phyloP scores from a whole-genome alignment of 192 early-diverging fungal species.

The Linnemannia hyalina region DNA sequence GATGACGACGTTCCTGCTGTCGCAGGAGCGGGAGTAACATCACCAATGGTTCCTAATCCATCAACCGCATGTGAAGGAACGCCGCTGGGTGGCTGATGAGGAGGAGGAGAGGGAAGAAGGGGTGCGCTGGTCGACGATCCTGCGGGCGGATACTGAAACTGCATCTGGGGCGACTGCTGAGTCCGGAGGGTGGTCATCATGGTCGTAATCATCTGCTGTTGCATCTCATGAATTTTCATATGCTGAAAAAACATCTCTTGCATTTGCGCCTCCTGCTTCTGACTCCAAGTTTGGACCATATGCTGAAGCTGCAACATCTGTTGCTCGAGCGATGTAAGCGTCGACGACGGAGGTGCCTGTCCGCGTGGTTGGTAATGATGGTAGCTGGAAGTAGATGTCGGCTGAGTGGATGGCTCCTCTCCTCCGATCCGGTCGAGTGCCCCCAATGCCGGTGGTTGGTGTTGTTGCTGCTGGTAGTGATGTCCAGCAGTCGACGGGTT shows the following conservation, averaged over 20 bases:
- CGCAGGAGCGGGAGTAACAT: no score
- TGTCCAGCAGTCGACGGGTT: background rate
- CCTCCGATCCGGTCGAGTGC: no score
- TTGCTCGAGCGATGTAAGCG: background rate
- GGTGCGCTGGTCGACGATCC: background rate
- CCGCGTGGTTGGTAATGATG: background rate
- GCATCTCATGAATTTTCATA: slow-evolving; percentile 3
- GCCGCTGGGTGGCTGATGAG: background rate
- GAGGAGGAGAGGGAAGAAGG: background rate
- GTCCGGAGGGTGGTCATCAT: slow-evolving; percentile 3
- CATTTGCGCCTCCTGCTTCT: background rate
- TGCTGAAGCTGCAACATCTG: background rate
- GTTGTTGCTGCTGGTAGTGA: no score
- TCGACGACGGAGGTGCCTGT: background rate
- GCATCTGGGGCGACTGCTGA: background rate
- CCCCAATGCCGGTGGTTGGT: no score
- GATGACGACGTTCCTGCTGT: background rate
- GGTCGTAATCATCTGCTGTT: slow-evolving; percentile 3
- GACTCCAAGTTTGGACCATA: background rate
- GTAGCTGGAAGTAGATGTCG: background rate
- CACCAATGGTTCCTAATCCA: background rate
- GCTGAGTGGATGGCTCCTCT: no score
- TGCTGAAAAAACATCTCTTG: background rate
- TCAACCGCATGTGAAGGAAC: background rate
- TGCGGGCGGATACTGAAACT: background rate